phyloP scores from a whole-genome alignment of 139 green algal genomes.

The Ettlia oleoabundans region DNA sequence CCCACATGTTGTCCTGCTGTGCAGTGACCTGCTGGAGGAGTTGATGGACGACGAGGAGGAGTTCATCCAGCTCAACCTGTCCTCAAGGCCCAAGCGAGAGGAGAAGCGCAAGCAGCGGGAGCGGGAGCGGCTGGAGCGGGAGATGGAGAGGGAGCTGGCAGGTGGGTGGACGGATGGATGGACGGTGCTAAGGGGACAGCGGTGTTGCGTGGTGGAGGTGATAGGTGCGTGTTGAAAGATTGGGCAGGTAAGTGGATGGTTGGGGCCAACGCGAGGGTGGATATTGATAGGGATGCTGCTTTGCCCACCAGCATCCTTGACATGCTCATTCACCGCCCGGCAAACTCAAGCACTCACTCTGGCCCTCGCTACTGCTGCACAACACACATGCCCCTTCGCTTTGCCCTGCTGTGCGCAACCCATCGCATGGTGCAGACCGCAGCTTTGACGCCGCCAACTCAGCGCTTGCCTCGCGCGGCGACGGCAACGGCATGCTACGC shows the following conservation, averaged over 20 bases:
- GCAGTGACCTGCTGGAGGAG: constrained; percentile 86
- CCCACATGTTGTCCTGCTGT: not conserved
- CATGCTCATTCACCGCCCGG: no score
- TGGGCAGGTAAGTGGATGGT: not conserved
- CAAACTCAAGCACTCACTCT: no score
- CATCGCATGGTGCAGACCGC: no score
- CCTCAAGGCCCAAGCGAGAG: constrained; percentile 74
- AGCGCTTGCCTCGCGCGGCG: not conserved
- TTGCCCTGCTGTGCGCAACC: no score
- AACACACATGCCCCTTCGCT: no score
- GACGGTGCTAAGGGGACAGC: no score
- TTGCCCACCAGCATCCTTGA: no score
- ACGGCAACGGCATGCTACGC: not conserved
- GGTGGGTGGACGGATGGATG: not conserved
- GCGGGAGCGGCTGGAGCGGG: constrained; percentile 82
- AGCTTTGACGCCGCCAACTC: not conserved
- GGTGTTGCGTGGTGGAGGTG: not conserved
- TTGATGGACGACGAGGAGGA: constrained; percentile 97
- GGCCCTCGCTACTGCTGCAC: no score
- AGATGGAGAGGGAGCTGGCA: constrained; percentile 59
- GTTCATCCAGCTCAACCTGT: constrained; percentile 89
- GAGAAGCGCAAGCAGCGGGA: constrained; percentile 81
- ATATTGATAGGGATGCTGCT: no score
- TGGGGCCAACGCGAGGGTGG: no score
- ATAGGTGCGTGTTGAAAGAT: not conserved